Base-by-base conservation (phyloP, 1,284 basidiomycete genomes). In the Wolfiporia cocos region DNA sequence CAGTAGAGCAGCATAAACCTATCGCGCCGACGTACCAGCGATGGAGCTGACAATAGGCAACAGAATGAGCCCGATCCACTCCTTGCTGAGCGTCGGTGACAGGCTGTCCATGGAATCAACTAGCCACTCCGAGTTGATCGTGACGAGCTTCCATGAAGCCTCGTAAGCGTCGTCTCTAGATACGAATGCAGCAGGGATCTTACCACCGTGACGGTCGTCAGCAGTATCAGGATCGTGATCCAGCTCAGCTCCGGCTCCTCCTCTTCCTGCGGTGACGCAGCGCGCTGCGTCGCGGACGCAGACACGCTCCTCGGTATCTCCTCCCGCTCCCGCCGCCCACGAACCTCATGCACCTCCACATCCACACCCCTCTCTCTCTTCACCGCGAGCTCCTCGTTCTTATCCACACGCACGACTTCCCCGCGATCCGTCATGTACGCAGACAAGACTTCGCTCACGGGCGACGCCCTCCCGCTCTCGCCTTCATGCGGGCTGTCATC, bases 21-120 rank as follows among this genome's bases (percentile, higher is more conserved):
- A n/a, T n/a, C n/a, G n/a, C n/a, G n/a, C n/a, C n/a, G n/a, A 53
- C 63, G 21, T 37, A 75, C 80, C 81, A 47, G 89, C 88, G 5
- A 88, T 73, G 43, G 89, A 90, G 40, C 86, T 87, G 22, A 91
- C 81, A 36, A 86, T 79, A 2, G 94, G 94, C 2, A 98, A 71
- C 5, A 98, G 63, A 50, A 98, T 91, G 10, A 95, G 64, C 2
- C 81, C 90, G 37, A 93, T 75, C 70, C 90, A 94, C 54, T 88
- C 82, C 54, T 83, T 81, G 54, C 72, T 72, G 52, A 91, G 72
- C 23, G 67, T 67, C 0, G 59, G 61, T 1, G 86, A 85, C 52
- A 81, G 53, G 38, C 75, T 76, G 36, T 78, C 74, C 67, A 94
- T 89, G 3, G 86, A 83, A 50, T 79, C 80, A 3, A 94, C 87